These are phyloP conservation scores for Suhomyces bokatorum DNA, from an alignment of 1,139 yeast genomes.

Conservation along the genomic window DNA sequence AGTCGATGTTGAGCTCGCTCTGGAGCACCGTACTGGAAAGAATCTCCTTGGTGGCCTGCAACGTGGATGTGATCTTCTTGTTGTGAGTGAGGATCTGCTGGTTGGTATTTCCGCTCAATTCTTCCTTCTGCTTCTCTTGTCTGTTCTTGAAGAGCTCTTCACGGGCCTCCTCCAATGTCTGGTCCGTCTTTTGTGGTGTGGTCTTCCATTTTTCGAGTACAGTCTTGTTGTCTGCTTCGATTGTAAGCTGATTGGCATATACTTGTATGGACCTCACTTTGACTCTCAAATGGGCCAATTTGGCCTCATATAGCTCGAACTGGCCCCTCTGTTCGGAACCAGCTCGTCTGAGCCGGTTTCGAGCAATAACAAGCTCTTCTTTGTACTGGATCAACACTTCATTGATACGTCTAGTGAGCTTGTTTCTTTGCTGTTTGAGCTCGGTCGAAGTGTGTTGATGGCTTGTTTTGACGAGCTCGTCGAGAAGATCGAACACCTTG, in stretches of 20 bases:
- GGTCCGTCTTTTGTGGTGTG: neutral
- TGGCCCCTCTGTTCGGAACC: conserved; percentile 8
- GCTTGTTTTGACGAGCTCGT: conserved; percentile 12
- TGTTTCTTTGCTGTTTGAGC: conserved; percentile 9
- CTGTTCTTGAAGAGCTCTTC: conserved; percentile 13
- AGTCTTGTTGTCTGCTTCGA: conserved; percentile 18
- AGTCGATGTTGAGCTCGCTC: conserved; percentile 61
- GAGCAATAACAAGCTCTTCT: conserved; percentile 8
- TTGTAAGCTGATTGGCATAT: conserved; percentile 16
- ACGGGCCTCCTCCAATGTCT: conserved; percentile 6
- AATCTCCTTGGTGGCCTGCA: conserved; percentile 55
- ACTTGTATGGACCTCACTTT: conserved; percentile 22
- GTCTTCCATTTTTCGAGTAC: conserved; percentile 17
- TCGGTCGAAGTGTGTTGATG: conserved; percentile 10
- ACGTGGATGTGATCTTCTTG: conserved; percentile 53
- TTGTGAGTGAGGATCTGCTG: conserved; percentile 46
- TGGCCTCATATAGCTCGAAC: conserved; percentile 17
- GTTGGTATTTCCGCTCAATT: conserved; percentile 9
- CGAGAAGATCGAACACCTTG: conserved; percentile 12
- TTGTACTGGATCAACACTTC: conserved; percentile 12
- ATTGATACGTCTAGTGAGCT: conserved; percentile 14
- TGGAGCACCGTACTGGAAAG: conserved; percentile 57
- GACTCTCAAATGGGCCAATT: conserved; percentile 15
- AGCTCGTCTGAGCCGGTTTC: conserved; percentile 7
- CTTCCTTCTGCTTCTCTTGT: conserved; percentile 3